Conservation (phyloP, 2,329 filamentous ascomycete genomes). For the Talaromyces funiculosus region DNA sequence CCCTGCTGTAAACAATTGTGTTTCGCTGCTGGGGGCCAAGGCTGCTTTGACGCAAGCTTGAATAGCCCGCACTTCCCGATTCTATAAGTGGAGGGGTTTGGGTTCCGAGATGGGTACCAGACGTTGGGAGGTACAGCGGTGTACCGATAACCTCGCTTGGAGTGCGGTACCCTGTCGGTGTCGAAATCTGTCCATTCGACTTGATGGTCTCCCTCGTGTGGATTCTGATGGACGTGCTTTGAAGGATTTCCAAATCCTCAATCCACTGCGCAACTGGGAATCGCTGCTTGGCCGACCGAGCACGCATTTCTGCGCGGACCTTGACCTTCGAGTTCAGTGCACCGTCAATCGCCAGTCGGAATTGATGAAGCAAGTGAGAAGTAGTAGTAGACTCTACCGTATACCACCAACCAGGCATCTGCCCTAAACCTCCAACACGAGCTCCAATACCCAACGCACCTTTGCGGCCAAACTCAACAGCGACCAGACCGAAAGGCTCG, state of each 20-base stretch:
- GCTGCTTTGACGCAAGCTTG: conserved; percentile 26
- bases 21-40: conserved; percentile 35
- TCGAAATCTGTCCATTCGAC: conserved; percentile 27
- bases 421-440: conserved; percentile 61
- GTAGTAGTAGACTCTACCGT: conserved; percentile 62
- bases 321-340: conserved; percentile 54
- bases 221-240: conserved; percentile 55
- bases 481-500: conserved; percentile 64
- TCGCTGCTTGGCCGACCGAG: conserved; percentile 58
- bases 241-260: conserved; percentile 58
- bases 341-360: conserved; percentile 58
- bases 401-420: conserved; percentile 68
- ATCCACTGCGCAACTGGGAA: conserved; percentile 65
- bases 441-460: conserved; percentile 62
- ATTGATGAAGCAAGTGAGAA: conserved; percentile 58
- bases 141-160: conserved; percentile 35
- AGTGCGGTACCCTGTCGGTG: conserved; percentile 39
- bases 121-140: conserved; percentile 22
- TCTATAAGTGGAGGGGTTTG: conserved; percentile 32
- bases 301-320: conserved; percentile 58
- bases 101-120: conserved; percentile 24
- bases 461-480: conserved; percentile 64
- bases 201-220: conserved; percentile 42
- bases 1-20: conserved; percentile 36
- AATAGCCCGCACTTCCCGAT: conserved; percentile 26